Evolutionary conservation across 441 rosid genomes (phyloP).

Genomic region (Breynia disticha): DNA sequence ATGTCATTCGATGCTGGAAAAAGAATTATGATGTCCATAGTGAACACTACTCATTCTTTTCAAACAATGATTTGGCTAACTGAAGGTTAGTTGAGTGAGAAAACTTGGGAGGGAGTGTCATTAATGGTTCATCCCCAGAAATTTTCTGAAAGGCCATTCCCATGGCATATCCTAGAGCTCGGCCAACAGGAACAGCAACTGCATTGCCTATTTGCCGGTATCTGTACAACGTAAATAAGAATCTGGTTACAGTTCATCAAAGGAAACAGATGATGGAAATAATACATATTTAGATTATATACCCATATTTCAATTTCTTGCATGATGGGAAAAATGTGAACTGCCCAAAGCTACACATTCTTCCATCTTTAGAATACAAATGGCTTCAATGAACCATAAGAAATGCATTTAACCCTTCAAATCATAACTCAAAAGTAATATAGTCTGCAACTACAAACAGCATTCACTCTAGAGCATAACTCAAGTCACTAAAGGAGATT

Average conservation of each 20-base stretch:
- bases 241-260: background rate
- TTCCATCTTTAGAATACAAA: no score
- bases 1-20: no score
- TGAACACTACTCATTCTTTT: background rate
- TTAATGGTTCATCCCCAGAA: slow-evolving; percentile 35
- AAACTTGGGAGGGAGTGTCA: slow-evolving; percentile 65
- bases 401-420: no score
- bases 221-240: slow-evolving; percentile 24
- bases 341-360: no score
- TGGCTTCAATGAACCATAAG: no score
- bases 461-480: no score
- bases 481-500: no score
- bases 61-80: slow-evolving; percentile 23
- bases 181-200: slow-evolving; percentile 74
- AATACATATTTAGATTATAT: no score
- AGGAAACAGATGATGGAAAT: background rate
- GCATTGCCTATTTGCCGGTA: slow-evolving; percentile 89
- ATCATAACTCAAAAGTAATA: no score
- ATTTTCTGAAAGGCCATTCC: slow-evolving; percentile 54
- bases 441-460: no score
- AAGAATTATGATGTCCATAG: background rate
- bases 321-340: no score
- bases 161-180: slow-evolving; percentile 69
- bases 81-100: slow-evolving; percentile 51
- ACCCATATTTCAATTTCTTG: no score